These are phyloP conservation scores for Penicillium decumbens DNA, from an alignment of 2,329 filamentous ascomycete genomes.

Conservation along the genomic window DNA sequence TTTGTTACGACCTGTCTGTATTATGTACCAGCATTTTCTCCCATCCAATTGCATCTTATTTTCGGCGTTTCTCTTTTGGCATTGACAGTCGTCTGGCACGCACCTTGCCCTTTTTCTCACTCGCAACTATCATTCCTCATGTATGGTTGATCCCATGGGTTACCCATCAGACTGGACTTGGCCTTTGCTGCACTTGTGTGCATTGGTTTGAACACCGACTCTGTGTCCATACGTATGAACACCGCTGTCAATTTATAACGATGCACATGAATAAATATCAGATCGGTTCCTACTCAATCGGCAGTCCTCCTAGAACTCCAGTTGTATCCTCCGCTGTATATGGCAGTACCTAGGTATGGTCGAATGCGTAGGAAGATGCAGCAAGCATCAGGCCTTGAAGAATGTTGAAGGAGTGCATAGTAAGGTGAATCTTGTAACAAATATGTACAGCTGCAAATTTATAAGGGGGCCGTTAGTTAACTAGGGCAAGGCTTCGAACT, in stretches of 20 bases:
- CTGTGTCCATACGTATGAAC: not conserved
- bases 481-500: no score
- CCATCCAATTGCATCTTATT: conserved; percentile 12
- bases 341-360: no score
- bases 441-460: no score
- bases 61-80: conserved; percentile 14
- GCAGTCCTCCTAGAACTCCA: no score
- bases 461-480: no score
- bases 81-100: conserved; percentile 10
- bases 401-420: no score
- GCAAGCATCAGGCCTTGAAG: no score
- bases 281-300: not conserved
- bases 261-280: not conserved
- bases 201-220: not conserved
- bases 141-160: not conserved
- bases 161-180: not conserved
- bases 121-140: not conserved
- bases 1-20: conserved; percentile 12
- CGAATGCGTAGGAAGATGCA: no score
- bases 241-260: not conserved
- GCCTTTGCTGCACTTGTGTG: no score
- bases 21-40: conserved; percentile 8
- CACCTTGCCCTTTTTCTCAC: not conserved
- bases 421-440: no score
- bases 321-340: no score